Conservation (phyloP, 2,329 filamentous ascomycete genomes). For the Lithohypha guttulata region DNA sequence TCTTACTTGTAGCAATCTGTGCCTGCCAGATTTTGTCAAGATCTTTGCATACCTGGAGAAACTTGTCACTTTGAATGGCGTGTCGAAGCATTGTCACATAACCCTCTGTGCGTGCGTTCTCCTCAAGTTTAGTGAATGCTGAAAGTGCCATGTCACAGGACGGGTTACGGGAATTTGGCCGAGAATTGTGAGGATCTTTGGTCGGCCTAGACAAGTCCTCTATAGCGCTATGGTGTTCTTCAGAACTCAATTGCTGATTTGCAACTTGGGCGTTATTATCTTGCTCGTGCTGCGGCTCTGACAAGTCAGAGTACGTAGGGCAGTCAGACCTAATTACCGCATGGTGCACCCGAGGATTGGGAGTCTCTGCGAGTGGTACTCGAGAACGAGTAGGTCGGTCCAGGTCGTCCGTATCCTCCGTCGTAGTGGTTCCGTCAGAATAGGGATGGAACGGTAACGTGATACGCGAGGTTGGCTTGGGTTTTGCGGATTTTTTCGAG, state of each 20-base stretch:
- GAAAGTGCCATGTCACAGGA: conserved; percentile 1
- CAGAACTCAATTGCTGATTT: no score
- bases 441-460: background rate
- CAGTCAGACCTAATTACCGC: background rate
- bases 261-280: no score
- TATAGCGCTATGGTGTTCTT: no score
- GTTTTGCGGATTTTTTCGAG: background rate
- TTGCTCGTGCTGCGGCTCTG: no score
- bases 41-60: conserved; percentile 1
- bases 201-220: no score
- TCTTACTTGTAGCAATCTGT: background rate
- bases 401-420: conserved; percentile 2
- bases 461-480: background rate
- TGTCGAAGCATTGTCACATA: background rate
- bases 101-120: background rate
- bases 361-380: no score
- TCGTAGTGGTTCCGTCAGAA: conserved; percentile 4
- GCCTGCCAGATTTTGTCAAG: background rate
- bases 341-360: background rate
- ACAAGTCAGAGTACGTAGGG: conserved; percentile 1
- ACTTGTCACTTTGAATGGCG: background rate
- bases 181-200: no score
- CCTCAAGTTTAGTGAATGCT: background rate
- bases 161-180: no score
- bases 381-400: background rate